Evolutionary conservation across 768 basidiomycete species (phyloP).

Genomic region (Tylopilus subfusipes): DNA sequence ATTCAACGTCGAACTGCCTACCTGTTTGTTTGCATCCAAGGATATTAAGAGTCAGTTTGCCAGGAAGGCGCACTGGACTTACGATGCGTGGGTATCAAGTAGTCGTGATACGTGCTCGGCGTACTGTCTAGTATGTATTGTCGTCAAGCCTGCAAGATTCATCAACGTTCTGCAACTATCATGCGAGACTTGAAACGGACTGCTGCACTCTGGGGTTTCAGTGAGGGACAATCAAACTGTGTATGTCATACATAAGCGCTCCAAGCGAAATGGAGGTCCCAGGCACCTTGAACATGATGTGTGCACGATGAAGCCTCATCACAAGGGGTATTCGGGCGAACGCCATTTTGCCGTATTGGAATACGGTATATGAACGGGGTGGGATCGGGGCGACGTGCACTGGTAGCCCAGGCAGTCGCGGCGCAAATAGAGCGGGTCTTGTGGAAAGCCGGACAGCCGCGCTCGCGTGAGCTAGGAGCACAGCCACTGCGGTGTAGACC

Average conservation of each 20-base stretch:
- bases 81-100: not conserved
- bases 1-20: not conserved
- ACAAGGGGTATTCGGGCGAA: slow-evolving; percentile 52
- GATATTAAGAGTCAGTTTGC: not conserved
- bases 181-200: not conserved
- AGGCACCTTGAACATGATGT: slow-evolving; percentile 45
- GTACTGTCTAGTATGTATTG: not conserved
- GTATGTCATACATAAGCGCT: not conserved
- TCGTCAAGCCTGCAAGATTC: not conserved
- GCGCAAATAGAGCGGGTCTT: too few relatives aligned
- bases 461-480: slow-evolving; percentile 1
- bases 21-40: slow-evolving; percentile 55
- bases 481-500: slow-evolving; percentile 21
- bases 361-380: slow-evolving; percentile 33
- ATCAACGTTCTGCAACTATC: not conserved
- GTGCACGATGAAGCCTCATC: slow-evolving; percentile 50
- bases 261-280: not conserved
- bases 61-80: not conserved
- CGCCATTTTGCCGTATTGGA: slow-evolving; percentile 41
- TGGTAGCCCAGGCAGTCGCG: too few relatives aligned
- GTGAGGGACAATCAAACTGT: slow-evolving; percentile 20
- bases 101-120: not conserved
- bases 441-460: too few relatives aligned
- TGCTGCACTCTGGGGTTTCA: slow-evolving; percentile 10
- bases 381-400: not conserved